These are phyloP conservation scores for Penicillium brevicompactum DNA, from an alignment of 2,329 filamentous ascomycete genomes.

Conservation along the genomic window DNA sequence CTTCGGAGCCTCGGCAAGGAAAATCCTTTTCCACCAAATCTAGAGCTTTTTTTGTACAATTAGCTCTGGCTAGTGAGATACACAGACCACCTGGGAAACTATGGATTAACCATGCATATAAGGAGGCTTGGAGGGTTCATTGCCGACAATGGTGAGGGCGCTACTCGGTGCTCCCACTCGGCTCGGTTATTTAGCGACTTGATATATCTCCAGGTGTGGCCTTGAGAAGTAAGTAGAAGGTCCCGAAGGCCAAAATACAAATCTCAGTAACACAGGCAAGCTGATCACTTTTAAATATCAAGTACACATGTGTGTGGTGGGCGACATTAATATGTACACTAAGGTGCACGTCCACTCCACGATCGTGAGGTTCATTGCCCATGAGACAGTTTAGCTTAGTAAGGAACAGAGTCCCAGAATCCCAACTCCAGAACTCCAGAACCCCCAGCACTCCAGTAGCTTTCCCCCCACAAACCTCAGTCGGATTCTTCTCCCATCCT, in stretches of 20 bases:
- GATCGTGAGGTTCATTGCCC: constrained; percentile 4
- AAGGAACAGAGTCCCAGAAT: constrained; percentile 8
- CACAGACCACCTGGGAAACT: constrained; percentile 6
- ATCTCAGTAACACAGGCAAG: too few relatives aligned
- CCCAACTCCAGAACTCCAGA: background rate
- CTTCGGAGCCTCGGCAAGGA: constrained; percentile 6
- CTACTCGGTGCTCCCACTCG: too few relatives aligned
- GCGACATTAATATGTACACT: background rate
- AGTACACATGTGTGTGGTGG: background rate
- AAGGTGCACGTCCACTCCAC: background rate
- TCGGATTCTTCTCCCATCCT: background rate
- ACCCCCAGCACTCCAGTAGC: background rate
- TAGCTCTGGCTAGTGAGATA: background rate
- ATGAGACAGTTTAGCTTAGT: constrained; percentile 5
- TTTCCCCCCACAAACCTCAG: background rate
- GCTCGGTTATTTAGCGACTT: too few relatives aligned
- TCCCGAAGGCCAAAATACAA: too few relatives aligned
- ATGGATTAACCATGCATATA: background rate
- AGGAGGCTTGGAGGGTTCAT: background rate
- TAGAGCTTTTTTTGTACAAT: background rate
- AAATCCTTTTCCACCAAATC: background rate
- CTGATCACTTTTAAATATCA: too few relatives aligned
- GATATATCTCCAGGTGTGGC: too few relatives aligned
- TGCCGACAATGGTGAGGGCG: background rate
- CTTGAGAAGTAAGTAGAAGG: too few relatives aligned